Percentiles rank a stretch among this genome's conserved stretches.
These are phyloP conservation scores for Dioscorea alata DNA, from an alignment of 106 monocot genomes.

Conservation along the genomic window DNA sequence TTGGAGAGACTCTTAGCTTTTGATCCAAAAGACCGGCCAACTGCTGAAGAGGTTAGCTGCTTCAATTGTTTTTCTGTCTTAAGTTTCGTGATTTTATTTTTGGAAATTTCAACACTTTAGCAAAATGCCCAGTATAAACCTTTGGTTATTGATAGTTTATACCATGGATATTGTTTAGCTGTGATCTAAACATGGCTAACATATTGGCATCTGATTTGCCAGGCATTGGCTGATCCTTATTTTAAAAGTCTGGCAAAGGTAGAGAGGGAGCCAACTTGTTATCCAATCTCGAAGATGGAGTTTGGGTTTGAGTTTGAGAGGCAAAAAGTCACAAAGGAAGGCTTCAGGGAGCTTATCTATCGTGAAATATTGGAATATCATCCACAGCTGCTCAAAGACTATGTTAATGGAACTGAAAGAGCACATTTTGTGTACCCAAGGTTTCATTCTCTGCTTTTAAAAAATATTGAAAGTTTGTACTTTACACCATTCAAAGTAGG, in stretches of 20 bases:
- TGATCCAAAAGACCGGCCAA: slow-evolving; percentile 51
- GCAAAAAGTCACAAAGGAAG: slow-evolving; percentile 41
- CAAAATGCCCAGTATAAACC: too few species aligned
- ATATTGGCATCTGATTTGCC: background rate
- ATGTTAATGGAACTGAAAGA: slow-evolving; percentile 28
- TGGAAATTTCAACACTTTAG: too few species aligned
- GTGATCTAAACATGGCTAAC: background rate
- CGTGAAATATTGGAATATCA: slow-evolving; percentile 51
- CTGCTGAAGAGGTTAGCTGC: slow-evolving; percentile 39
- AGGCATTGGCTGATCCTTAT: slow-evolving; percentile 51
- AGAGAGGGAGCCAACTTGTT: slow-evolving; percentile 47
- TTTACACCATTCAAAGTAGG: too few species aligned
- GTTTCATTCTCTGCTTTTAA: slow-evolving; percentile 6
- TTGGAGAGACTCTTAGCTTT: slow-evolving; percentile 46
- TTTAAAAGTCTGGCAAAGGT: slow-evolving; percentile 42
- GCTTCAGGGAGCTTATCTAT: slow-evolving; percentile 44
- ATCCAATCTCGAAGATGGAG: slow-evolving; percentile 47
- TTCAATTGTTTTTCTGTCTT: too few species aligned
- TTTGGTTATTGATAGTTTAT: too few species aligned
- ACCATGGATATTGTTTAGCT: too few species aligned
- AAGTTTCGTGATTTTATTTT: background rate
- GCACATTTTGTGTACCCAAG: slow-evolving; percentile 41
- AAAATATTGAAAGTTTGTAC: too few species aligned
- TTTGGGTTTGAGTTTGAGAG: slow-evolving; percentile 45
- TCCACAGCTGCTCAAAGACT: slow-evolving; percentile 45